phyloP scores from a whole-genome alignment of 306 rosid genomes.

The Vigna trinervia region DNA sequence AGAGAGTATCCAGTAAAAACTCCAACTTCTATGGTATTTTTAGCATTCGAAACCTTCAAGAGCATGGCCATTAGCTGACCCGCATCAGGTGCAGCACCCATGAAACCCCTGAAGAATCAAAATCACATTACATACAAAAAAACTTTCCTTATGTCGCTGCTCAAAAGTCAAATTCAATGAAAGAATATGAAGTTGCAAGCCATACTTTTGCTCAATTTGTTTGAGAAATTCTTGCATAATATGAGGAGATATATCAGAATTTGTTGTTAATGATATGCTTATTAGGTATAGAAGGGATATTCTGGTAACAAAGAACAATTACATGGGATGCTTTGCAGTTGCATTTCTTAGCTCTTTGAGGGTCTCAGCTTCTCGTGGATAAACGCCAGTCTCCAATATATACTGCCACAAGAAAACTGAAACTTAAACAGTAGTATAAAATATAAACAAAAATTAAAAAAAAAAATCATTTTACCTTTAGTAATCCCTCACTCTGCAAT shows the following conservation, averaged over 20 bases:
- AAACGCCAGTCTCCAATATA: conserved; percentile 51
- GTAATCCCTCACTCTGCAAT: conserved; percentile 38
- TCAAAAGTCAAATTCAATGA: not conserved
- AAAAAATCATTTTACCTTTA: conserved; percentile 22
- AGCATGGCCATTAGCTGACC: conserved; percentile 46
- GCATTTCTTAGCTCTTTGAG: conserved; percentile 50
- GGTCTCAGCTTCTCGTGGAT: conserved; percentile 48
- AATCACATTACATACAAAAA: not conserved
- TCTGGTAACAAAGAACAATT: conserved; percentile 14
- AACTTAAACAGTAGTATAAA: no score
- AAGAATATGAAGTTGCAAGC: not conserved
- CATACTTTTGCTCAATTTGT: not conserved
- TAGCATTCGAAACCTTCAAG: conserved; percentile 48
- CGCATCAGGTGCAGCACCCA: conserved; percentile 50
- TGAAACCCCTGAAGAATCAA: conserved; percentile 37
- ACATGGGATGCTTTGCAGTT: conserved; percentile 46
- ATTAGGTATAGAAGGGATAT: not conserved
- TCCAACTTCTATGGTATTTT: conserved; percentile 62
- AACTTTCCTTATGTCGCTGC: not conserved
- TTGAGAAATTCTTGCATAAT: not conserved
- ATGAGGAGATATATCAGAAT: not conserved
- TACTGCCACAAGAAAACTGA: conserved; percentile 38
- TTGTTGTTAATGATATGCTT: not conserved
- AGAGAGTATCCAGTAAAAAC: conserved; percentile 75
- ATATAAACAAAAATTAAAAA: no score